Conservation (phyloP, 1,284 basidiomycete genomes). For the Malassezia sympodialis region DNA sequence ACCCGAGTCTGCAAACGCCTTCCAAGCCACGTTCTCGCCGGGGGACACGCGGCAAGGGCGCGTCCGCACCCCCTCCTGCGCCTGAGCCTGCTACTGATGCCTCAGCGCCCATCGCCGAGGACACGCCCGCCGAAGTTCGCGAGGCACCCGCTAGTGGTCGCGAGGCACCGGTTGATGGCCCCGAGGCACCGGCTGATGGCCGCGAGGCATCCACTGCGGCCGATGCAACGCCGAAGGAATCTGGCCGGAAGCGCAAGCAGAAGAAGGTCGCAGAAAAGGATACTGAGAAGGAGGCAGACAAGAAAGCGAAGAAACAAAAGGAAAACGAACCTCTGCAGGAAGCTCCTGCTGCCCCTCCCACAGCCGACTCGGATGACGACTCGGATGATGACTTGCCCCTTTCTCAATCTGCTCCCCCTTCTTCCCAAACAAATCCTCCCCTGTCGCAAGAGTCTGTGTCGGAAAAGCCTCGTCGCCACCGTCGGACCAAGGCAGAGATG, state of each 20-base stretch:
- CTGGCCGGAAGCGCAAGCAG: not conserved
- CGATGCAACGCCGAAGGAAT: not conserved
- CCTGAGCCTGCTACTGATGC: not conserved
- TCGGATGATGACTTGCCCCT: conserved; percentile 10
- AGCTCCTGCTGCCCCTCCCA: not conserved
- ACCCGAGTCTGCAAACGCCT: not conserved
- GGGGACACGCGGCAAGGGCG: not conserved
- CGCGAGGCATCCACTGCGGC: not conserved
- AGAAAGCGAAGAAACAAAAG: not conserved
- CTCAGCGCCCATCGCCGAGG: not conserved
- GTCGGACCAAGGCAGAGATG: conserved; percentile 19
- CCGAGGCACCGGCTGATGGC: not conserved
- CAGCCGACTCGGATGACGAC: not conserved
- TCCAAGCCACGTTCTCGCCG: conserved; percentile 5
- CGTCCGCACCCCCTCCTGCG: not conserved
- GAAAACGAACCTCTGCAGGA: not conserved
- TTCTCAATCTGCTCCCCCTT: conserved; percentile 2
- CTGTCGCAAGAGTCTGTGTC: not conserved
- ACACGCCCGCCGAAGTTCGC: not conserved
- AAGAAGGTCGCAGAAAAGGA: not conserved
- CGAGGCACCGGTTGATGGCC: no score
- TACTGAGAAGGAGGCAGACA: not conserved
- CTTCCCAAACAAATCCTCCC: not conserved
- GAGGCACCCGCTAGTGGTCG: not conserved
- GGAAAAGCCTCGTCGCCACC: conserved; percentile 11